Conservation (phyloP, 2,329 filamentous ascomycete genomes). For the Raffaelea arxii region DNA sequence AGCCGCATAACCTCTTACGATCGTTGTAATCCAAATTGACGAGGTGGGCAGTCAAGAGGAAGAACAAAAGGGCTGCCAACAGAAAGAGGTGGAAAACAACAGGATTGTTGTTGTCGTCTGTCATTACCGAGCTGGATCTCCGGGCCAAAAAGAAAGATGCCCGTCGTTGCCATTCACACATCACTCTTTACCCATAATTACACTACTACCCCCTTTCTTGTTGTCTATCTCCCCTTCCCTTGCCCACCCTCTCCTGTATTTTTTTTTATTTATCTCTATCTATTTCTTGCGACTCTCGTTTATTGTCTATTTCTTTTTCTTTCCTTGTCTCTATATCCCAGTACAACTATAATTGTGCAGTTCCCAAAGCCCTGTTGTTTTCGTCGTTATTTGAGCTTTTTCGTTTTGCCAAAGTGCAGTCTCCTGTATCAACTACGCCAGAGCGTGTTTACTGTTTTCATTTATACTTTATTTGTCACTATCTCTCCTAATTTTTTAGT, state of each 20-base stretch:
- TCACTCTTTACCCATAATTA: background rate
- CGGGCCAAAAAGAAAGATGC: conserved; percentile 4
- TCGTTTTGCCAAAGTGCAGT: too few species aligned
- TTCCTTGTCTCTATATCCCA: conserved; percentile 1
- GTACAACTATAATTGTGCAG: background rate
- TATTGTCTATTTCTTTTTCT: background rate
- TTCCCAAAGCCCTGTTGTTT: too few species aligned
- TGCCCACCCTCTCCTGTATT: too few species aligned
- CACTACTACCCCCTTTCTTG: background rate
- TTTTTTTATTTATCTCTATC: too few species aligned
- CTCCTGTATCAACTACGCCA: too few species aligned
- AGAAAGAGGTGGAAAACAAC: background rate
- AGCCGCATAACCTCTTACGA: too few species aligned
- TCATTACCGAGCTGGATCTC: conserved; percentile 9
- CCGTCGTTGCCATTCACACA: background rate
- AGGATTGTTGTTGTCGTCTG: too few species aligned
- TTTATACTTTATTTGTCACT: background rate
- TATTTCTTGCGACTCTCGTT: too few species aligned
- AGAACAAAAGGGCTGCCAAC: background rate
- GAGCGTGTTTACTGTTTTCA: background rate
- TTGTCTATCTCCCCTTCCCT: background rate
- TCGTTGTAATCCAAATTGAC: too few species aligned
- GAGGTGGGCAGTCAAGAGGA: background rate
- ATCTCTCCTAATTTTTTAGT: background rate
- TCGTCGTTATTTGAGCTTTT: too few species aligned